A percentile compares a stretch with the other conserved stretches of the same genome.
Evolutionary conservation across 1,284 basidiomycete genomes (phyloP).

Genomic region (Sporisorium scitamineum): DNA sequence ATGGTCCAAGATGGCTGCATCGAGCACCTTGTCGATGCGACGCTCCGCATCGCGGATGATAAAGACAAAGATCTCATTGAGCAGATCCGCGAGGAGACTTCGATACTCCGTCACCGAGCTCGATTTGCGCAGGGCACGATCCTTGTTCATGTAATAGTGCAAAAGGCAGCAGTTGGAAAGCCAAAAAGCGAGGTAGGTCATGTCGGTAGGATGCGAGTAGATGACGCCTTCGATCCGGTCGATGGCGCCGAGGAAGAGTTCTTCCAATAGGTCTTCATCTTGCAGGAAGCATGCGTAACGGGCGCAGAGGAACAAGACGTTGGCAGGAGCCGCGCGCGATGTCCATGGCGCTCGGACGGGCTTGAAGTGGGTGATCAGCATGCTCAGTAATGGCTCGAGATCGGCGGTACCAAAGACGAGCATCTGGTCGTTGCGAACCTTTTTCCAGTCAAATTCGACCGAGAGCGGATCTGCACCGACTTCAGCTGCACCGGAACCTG

Average conservation of each 20-base stretch:
- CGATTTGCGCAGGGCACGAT: slow-evolving; percentile 41
- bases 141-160: slow-evolving; percentile 84
- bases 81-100: slow-evolving; percentile 72
- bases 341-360: slow-evolving; percentile 72
- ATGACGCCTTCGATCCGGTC: slow-evolving; percentile 91
- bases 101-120: slow-evolving; percentile 47
- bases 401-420: slow-evolving; percentile 87
- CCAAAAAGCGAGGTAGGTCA: slow-evolving; percentile 92
- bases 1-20: slow-evolving; percentile 85
- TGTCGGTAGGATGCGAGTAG: slow-evolving; percentile 78
- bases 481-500: slow-evolving; percentile 61
- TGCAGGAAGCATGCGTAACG: slow-evolving; percentile 76
- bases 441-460: slow-evolving; percentile 57
- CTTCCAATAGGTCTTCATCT: slow-evolving; percentile 77
- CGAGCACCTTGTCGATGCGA: slow-evolving; percentile 86
- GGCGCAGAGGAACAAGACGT: slow-evolving; percentile 74
- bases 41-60: slow-evolving; percentile 92
- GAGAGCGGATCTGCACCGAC: slow-evolving; percentile 58
- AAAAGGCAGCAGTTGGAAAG: slow-evolving; percentile 89
- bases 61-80: slow-evolving; percentile 93
- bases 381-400: slow-evolving; percentile 81
- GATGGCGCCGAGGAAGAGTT: slow-evolving; percentile 87
- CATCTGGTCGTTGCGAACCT: slow-evolving; percentile 73
- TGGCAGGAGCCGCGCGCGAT: slow-evolving; percentile 69
- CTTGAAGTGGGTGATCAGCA: slow-evolving; percentile 78